phyloP scores from a whole-genome alignment of 768 basidiomycete genomes.

The Mycena amicta region DNA sequence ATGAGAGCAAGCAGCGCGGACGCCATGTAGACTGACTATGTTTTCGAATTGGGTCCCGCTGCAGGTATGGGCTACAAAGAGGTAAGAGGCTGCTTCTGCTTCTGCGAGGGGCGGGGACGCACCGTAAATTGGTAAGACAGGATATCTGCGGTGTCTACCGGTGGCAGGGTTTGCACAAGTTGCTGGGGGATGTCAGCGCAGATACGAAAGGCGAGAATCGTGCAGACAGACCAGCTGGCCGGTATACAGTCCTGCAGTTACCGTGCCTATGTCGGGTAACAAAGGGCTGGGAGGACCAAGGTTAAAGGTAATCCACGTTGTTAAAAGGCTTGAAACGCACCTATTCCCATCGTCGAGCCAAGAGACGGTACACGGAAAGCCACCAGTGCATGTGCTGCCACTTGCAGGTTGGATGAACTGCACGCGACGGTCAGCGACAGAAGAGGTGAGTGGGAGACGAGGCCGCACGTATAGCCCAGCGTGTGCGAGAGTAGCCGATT shows the following conservation, averaged over 20 bases:
- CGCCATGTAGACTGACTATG: slow-evolving; percentile 49
- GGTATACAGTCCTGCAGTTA: slow-evolving; percentile 59
- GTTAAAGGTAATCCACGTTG: neutral
- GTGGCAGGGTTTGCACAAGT: slow-evolving; percentile 58
- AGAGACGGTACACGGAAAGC: slow-evolving; percentile 51
- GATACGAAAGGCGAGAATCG: neutral
- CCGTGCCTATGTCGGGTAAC: slow-evolving; percentile 50
- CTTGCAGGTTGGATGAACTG: slow-evolving; percentile 52
- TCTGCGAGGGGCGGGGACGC: slow-evolving; percentile 18
- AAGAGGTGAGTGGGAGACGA: slow-evolving; percentile 1
- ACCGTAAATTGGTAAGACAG: slow-evolving; percentile 62
- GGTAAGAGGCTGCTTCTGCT: slow-evolving; percentile 5
- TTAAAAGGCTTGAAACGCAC: slow-evolving; percentile 40
- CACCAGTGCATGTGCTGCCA: slow-evolving; percentile 52
- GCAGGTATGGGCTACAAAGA: slow-evolving; percentile 50
- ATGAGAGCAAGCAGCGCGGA: neutral
- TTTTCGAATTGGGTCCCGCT: slow-evolving; percentile 57
- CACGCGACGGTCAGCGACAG: neutral
- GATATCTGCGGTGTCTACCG: slow-evolving; percentile 52
- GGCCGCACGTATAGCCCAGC: slow-evolving; percentile 49
- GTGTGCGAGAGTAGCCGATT: slow-evolving; percentile 29
- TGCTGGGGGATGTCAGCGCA: slow-evolving; percentile 35
- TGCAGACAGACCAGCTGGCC: slow-evolving; percentile 52
- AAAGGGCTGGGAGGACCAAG: neutral
- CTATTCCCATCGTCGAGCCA: slow-evolving; percentile 66